Conservation (phyloP, 805 yeast genomes). For the Nakazawaea populi region DNA sequence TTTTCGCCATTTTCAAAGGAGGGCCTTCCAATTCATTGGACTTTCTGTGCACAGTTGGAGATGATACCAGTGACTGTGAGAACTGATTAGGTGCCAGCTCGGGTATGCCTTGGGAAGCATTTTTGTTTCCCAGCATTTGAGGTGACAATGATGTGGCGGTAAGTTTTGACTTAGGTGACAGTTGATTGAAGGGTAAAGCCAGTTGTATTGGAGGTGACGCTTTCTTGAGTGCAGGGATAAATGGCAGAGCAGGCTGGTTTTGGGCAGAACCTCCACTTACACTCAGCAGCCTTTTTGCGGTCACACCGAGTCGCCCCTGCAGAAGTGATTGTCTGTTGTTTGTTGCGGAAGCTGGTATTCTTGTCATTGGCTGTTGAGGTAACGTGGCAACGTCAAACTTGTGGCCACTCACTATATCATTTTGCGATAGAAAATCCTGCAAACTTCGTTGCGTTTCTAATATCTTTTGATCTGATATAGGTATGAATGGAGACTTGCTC, state of each 20-base stretch:
- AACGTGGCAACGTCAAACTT: slow-evolving; percentile 29
- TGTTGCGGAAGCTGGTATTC: slow-evolving; percentile 16
- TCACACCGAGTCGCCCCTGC: not conserved
- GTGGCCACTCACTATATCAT: slow-evolving; percentile 44
- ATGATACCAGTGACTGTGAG: not conserved
- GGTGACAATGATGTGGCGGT: not conserved
- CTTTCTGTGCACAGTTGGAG: not conserved
- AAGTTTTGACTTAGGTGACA: not conserved
- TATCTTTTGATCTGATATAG: slow-evolving; percentile 31
- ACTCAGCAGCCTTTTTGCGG: not conserved
- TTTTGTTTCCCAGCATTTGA: not conserved
- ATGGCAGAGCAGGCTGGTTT: too few species aligned
- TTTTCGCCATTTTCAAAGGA: slow-evolving; percentile 1
- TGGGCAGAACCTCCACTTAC: not conserved
- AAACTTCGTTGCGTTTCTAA: slow-evolving; percentile 32
- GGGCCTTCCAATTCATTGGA: not conserved
- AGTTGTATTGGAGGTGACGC: not conserved
- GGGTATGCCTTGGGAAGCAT: not conserved
- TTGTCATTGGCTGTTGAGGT: slow-evolving; percentile 23
- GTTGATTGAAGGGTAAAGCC: not conserved
- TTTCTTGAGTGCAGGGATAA: too few species aligned
- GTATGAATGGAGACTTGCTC: slow-evolving; percentile 44
- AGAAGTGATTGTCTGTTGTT: not conserved
- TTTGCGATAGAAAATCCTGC: slow-evolving; percentile 41
- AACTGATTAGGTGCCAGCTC: not conserved